phyloP scores from a whole-genome alignment of 2,329 filamentous ascomycete species.

The Fusarium fujikuroi region DNA sequence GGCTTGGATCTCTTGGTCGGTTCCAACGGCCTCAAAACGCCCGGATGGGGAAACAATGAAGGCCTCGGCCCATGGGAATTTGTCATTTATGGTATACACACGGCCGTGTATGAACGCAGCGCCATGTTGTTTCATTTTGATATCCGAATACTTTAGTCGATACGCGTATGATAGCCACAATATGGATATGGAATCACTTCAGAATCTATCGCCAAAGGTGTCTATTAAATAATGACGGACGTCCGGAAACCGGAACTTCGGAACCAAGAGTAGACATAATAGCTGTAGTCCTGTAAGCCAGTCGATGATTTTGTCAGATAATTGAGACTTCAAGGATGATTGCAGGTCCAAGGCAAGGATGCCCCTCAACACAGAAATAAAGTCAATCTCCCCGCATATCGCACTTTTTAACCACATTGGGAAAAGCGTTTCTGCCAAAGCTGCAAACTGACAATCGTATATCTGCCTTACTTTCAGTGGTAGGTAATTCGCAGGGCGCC shows the following conservation, averaged over 20 bases:
- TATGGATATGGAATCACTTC: fast-evolving
- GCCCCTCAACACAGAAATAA: background rate
- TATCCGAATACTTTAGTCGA: fast-evolving
- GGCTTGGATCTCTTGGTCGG: background rate
- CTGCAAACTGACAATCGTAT: background rate
- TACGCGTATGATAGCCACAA: background rate
- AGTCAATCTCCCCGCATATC: too few relatives aligned
- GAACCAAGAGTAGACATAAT: background rate
- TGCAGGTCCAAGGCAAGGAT: too few relatives aligned
- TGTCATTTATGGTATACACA: background rate
- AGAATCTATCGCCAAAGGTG: background rate
- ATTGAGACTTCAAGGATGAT: background rate
- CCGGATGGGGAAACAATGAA: background rate
- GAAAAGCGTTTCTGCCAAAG: background rate
- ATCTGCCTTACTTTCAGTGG: too few relatives aligned
- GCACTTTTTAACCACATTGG: background rate
- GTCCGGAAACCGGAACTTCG: background rate
- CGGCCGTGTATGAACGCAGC: background rate
- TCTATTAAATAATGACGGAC: background rate
- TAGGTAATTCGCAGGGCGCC: background rate
- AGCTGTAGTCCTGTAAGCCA: fast-evolving
- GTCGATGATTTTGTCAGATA: background rate
- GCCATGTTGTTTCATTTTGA: background rate
- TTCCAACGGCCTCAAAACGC: background rate
- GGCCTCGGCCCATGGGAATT: background rate